phyloP scores from a whole-genome alignment of 1,284 basidiomycete species.

The Ustanciosporium gigantosporum region DNA sequence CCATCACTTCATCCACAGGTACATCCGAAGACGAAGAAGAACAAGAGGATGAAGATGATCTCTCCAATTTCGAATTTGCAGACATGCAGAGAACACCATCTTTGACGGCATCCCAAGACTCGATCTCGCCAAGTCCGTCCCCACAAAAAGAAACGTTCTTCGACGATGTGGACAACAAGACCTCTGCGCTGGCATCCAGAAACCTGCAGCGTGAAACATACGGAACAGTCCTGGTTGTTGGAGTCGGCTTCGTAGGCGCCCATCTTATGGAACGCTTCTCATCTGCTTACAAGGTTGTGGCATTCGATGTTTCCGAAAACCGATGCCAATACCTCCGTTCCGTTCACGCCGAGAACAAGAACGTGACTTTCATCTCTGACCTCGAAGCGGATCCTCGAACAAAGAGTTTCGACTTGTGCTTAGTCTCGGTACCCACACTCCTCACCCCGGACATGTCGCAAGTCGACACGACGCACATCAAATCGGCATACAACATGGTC shows the following conservation, averaged over 20 bases:
- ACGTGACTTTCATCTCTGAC: constrained; percentile 27
- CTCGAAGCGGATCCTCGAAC: constrained; percentile 9
- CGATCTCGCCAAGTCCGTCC: no score
- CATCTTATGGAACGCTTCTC: constrained; percentile 31
- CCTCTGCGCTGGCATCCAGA: no score
- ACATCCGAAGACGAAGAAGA: no score
- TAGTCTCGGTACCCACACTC: constrained; percentile 27
- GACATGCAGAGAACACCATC: no score
- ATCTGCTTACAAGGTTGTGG: constrained; percentile 19
- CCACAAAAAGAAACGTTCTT: no score
- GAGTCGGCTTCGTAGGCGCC: constrained; percentile 25
- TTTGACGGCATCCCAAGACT: no score
- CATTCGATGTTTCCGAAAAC: constrained; percentile 20
- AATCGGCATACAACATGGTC: constrained; percentile 18
- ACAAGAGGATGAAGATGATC: no score
- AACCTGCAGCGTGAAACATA: no score
- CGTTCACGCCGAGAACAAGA: constrained; percentile 13
- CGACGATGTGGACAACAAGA: no score
- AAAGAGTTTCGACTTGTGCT: constrained; percentile 19
- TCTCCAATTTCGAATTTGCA: no score
- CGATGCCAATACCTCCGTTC: constrained; percentile 17
- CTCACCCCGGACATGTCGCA: constrained; percentile 11
- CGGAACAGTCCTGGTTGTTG: constrained; percentile 19
- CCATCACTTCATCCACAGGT: no score
- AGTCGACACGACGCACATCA: constrained; percentile 19